These are phyloP conservation scores for Neospermospora avenae DNA, from an alignment of 2,329 filamentous ascomycete genomes.

Conservation along the genomic window DNA sequence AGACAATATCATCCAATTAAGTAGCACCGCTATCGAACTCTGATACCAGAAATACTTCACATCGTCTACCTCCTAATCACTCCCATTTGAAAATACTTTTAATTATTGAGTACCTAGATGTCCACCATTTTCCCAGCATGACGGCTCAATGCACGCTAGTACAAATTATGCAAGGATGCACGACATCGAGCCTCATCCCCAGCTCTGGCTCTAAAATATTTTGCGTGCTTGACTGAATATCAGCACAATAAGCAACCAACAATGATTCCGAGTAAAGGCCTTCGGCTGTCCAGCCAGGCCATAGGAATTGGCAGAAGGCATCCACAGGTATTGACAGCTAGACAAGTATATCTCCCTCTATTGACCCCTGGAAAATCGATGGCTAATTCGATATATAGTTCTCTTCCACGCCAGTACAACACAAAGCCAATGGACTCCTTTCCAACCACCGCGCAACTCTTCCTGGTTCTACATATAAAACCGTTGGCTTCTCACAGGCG, in stretches of 20 bases:
- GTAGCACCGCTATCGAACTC: too few relatives aligned
- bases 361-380: constrained; percentile 1
- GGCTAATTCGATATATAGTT: constrained; percentile 29
- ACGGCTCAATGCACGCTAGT: constrained; percentile 5
- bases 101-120: too few relatives aligned
- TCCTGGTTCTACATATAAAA: constrained; percentile 13
- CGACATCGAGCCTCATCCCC: background rate
- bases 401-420: constrained; percentile 31
- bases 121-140: background rate
- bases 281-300: constrained; percentile 46
- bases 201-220: constrained; percentile 29
- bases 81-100: too few relatives aligned
- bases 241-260: constrained; percentile 21
- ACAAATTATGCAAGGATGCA: constrained; percentile 9
- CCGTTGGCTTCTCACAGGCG: constrained; percentile 17
- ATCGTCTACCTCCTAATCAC: too few relatives aligned
- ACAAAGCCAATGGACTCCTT: constrained; percentile 29
- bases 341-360: constrained; percentile 26
- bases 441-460: constrained; percentile 21
- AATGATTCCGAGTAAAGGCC: constrained; percentile 55
- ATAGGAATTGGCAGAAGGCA: constrained; percentile 36
- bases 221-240: constrained; percentile 21
- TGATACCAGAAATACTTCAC: too few relatives aligned
- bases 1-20: too few relatives aligned
- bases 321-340: constrained; percentile 39